Percentiles rank a stretch among this genome's conserved stretches.
Evolutionary conservation across 2,329 filamentous ascomycete genomes (phyloP).

Genomic region (Botryotinia convoluta): DNA sequence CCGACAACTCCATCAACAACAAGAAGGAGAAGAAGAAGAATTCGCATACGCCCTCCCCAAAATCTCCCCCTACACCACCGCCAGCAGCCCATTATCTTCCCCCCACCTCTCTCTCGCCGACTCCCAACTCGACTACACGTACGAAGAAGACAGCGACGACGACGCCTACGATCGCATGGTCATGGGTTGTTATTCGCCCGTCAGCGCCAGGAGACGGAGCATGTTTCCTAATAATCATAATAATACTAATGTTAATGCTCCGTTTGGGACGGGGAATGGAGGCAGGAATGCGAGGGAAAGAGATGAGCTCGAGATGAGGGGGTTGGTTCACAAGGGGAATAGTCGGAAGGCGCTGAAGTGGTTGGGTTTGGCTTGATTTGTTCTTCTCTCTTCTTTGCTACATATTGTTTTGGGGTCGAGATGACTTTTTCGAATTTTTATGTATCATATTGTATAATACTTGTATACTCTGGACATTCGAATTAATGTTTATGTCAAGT

Average conservation of each 20-base stretch:
- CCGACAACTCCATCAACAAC: neutral
- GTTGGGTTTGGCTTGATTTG: constrained; percentile 38
- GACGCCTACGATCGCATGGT: constrained; percentile 39
- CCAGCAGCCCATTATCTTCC: neutral
- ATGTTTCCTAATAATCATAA: constrained; percentile 1
- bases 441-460: neutral
- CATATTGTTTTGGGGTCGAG: neutral
- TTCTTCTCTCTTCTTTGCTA: neutral
- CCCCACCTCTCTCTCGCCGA: neutral
- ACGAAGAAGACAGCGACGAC: constrained; percentile 38
- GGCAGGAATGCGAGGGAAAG: neutral
- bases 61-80: neutral
- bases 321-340: constrained; percentile 25
- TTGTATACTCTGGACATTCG: neutral
- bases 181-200: constrained; percentile 29
- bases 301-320: constrained; percentile 18
- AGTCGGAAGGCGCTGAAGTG: constrained; percentile 41
- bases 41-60: neutral
- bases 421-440: neutral
- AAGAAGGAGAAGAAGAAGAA: neutral
- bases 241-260: neutral
- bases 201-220: constrained; percentile 22
- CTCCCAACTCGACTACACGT: neutral
- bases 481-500: neutral
- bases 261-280: neutral